Percentiles rank a stretch among this genome's conserved stretches.
These are phyloP conservation scores for Colletotrichum sp. DNA, from an alignment of 2,329 filamentous ascomycete species.

Conservation along the genomic window DNA sequence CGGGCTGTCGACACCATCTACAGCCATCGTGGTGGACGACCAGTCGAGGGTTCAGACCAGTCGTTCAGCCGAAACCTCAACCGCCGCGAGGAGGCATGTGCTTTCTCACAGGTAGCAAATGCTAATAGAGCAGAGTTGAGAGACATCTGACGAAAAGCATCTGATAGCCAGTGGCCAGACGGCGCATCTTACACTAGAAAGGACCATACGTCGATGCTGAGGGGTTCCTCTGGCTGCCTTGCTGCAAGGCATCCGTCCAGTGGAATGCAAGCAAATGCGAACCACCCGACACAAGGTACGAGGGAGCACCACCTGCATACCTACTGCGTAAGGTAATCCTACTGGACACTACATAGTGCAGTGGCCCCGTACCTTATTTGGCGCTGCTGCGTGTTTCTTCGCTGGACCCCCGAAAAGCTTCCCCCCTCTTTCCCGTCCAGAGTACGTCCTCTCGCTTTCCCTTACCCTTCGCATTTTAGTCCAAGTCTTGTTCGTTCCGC, in stretches of 20 bases:
- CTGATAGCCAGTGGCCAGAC: neutral
- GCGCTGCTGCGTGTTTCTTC: neutral
- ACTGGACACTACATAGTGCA: too few species aligned
- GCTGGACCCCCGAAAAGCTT: neutral
- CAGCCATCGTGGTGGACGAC: neutral
- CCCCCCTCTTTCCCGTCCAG: neutral
- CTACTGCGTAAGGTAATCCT: too few species aligned
- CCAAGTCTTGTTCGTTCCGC: neutral
- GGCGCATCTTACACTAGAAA: neutral
- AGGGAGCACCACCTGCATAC: neutral
- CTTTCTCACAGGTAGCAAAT: neutral
- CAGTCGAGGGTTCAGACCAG: neutral
- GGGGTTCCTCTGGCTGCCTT: neutral
- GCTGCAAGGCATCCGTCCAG: neutral
- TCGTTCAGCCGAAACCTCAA: slow-evolving; percentile 7
- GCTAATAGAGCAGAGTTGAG: neutral
- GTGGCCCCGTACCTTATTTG: neutral
- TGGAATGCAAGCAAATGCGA: neutral
- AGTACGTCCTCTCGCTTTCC: neutral
- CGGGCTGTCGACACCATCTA: neutral
- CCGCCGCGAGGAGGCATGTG: neutral
- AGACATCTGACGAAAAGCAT: neutral
- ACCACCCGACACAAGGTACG: neutral
- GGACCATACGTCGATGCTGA: neutral
- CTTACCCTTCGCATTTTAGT: neutral